Conservation (phyloP, 148 eudicot species). For the Hydrangea macrophylla region DNA sequence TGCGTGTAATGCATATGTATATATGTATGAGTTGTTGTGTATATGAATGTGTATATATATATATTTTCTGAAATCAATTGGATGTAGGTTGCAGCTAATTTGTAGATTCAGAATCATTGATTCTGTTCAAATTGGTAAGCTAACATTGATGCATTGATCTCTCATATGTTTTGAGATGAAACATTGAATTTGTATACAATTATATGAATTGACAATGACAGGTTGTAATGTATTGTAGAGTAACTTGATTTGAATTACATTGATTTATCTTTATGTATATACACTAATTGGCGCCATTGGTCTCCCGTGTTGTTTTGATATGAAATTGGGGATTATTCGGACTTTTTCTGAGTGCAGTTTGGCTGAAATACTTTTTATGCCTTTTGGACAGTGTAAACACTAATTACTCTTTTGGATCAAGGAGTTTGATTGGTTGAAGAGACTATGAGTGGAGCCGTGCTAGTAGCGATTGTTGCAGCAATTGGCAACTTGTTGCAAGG, state of each 20-base stretch:
- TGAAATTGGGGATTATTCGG: background rate
- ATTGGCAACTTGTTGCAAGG: conserved; percentile 69
- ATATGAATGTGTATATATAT: too few species aligned
- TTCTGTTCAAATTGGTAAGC: too few species aligned
- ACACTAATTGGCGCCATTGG: background rate
- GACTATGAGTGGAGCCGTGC: conserved; percentile 52
- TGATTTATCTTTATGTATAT: background rate
- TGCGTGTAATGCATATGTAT: background rate
- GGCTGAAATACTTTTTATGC: background rate
- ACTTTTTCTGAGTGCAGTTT: background rate
- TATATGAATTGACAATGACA: background rate
- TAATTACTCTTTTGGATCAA: conserved; percentile 1
- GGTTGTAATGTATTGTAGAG: background rate
- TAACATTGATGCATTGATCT: too few species aligned
- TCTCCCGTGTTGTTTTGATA: background rate
- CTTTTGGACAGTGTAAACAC: background rate
- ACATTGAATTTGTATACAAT: too few species aligned
- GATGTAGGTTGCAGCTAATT: too few species aligned
- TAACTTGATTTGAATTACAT: background rate
- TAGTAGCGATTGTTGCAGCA: conserved; percentile 64
- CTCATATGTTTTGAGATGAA: too few species aligned
- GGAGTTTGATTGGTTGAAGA: background rate
- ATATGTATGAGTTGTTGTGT: too few species aligned
- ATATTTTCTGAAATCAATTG: too few species aligned
- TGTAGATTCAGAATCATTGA: background rate